These are phyloP conservation scores for Gossypium raimondii DNA, from an alignment of 345 rosid genomes.

Conservation along the genomic window DNA sequence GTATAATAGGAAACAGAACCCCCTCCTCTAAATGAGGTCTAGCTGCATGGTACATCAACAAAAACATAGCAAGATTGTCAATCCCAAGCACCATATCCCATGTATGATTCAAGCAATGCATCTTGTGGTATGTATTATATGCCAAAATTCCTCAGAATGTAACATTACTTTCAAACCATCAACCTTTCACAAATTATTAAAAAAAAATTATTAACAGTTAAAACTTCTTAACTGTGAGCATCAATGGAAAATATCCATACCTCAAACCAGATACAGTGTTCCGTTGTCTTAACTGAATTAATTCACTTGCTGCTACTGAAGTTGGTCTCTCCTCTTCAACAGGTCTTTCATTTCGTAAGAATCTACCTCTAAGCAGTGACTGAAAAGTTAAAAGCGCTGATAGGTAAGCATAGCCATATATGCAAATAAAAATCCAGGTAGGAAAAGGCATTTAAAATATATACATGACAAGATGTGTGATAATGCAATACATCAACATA, in stretches of 20 bases:
- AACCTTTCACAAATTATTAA: background rate
- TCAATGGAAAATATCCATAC: constrained; percentile 29
- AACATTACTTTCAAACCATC: background rate
- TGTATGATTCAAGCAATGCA: background rate
- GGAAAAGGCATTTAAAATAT: background rate
- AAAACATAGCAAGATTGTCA: background rate
- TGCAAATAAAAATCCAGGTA: constrained; percentile 7
- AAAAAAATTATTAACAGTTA: background rate
- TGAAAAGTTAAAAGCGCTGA: constrained; percentile 32
- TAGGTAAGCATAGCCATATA: constrained; percentile 3
- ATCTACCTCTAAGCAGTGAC: constrained; percentile 96
- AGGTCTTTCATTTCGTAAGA: constrained; percentile 80
- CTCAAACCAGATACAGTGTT: constrained; percentile 93
- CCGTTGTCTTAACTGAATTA: constrained; percentile 81
- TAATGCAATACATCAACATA: background rate
- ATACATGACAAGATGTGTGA: background rate
- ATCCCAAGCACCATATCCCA: background rate
- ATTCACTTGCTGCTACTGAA: constrained; percentile 76
- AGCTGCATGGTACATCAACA: background rate
- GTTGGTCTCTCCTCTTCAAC: constrained; percentile 74
- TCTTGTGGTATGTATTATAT: background rate
- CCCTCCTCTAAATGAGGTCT: background rate
- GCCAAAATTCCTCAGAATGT: background rate
- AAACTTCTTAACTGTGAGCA: background rate
- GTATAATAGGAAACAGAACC: background rate